A percentile compares a stretch with the other conserved stretches of the same genome.
phyloP scores from a whole-genome alignment of 176 grass and related monocot species.

The Aegilops umbellulata region DNA sequence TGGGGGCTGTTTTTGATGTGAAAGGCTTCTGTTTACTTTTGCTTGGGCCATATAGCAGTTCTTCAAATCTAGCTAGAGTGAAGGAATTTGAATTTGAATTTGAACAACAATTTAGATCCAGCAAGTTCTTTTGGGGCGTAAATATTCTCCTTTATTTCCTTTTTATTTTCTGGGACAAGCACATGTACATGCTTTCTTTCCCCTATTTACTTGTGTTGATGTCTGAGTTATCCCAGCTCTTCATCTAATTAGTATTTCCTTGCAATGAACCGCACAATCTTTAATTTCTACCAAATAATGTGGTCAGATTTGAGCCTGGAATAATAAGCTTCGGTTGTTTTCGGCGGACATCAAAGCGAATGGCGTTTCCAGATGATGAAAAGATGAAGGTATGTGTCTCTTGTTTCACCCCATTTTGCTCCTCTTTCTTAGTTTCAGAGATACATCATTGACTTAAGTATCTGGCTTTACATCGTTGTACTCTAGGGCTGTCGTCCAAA shows the following conservation, averaged over 20 bases:
- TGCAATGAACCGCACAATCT: background rate
- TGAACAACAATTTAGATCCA: constrained; percentile 6
- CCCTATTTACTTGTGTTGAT: background rate
- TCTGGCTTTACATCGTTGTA: constrained; percentile 17
- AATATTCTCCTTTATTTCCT: background rate
- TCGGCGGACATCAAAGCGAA: constrained; percentile 13
- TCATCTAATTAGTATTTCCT: background rate
- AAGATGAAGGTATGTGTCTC: constrained; percentile 58
- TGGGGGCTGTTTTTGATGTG: background rate
- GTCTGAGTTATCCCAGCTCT: background rate
- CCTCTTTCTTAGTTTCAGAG: background rate
- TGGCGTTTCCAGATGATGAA: constrained; percentile 53
- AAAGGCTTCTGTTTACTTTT: background rate
- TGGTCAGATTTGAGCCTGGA: constrained; percentile 9
- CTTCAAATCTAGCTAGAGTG: background rate
- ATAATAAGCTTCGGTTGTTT: background rate
- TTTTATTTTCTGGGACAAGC: background rate
- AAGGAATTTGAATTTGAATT: background rate
- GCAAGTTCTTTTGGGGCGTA: background rate
- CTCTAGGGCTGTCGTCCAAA: constrained; percentile 53
- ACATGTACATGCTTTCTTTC: background rate
- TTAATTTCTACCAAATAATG: constrained; percentile 10
- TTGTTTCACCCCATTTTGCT: background rate
- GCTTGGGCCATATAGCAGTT: background rate
- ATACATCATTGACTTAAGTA: constrained; percentile 2